These are phyloP conservation scores for Atkinsonella hypoxylon DNA, from an alignment of 2,329 filamentous ascomycete genomes.

Conservation along the genomic window DNA sequence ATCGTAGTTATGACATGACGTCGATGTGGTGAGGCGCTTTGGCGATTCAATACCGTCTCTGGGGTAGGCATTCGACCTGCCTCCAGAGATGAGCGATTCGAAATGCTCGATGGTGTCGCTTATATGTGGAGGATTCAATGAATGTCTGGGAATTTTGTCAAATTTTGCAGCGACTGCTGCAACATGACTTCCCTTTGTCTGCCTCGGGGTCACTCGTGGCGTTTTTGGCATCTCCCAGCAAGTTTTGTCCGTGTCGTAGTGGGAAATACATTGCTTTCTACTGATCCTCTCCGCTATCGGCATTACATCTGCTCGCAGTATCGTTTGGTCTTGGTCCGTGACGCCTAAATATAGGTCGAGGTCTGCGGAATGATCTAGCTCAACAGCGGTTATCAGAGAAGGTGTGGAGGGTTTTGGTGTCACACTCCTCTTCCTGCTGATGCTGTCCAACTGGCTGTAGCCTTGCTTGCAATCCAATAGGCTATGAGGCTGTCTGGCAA, in stretches of 20 bases:
- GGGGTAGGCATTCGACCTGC: neutral
- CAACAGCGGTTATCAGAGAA: neutral
- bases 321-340: neutral
- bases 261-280: neutral
- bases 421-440: neutral
- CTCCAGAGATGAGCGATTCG: slow-evolving; percentile 5
- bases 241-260: neutral
- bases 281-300: neutral
- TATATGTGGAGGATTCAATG: slow-evolving; percentile 1
- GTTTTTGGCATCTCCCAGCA: neutral
- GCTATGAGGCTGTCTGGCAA: neutral
- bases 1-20: neutral
- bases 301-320: neutral
- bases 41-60: neutral
- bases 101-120: slow-evolving; percentile 6
- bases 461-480: slow-evolving; percentile 4
- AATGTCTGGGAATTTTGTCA: neutral
- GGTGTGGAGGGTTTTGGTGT: neutral
- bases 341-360: neutral
- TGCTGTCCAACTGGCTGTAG: neutral
- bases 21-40: slow-evolving; percentile 1
- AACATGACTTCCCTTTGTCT: neutral
- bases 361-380: neutral
- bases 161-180: neutral
- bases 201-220: neutral